Conservation (phyloP, 108 stramenopile genomes). For the Schizochytrium sp. region DNA sequence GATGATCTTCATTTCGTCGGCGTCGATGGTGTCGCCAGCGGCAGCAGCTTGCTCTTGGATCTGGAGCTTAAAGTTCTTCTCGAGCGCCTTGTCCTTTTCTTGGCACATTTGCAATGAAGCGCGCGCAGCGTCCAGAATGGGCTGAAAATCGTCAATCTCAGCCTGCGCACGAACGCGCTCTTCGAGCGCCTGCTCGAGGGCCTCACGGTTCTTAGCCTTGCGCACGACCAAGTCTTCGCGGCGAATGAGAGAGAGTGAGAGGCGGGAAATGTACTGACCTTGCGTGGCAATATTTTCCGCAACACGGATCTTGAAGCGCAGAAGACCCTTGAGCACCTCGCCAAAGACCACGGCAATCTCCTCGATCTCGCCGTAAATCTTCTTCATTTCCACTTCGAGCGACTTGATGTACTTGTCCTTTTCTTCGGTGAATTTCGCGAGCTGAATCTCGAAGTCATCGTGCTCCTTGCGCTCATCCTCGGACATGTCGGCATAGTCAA, state of each 20-base stretch:
- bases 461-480: conserved; percentile 45
- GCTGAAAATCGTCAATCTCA: conserved; percentile 22
- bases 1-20: not conserved
- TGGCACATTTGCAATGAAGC: not conserved
- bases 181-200: conserved; percentile 23
- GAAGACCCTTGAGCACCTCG: conserved; percentile 30
- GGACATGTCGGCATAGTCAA: conserved; percentile 33
- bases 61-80: conserved; percentile 44
- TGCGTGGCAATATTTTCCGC: conserved; percentile 18
- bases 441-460: conserved; percentile 32
- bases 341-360: conserved; percentile 41
- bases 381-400: conserved; percentile 55
- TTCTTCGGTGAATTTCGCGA: conserved; percentile 40
- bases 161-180: not conserved
- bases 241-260: conserved; percentile 32
- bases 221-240: conserved; percentile 28
- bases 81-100: conserved; percentile 36
- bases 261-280: conserved; percentile 37
- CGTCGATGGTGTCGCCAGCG: not conserved
- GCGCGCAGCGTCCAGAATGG: conserved; percentile 17
- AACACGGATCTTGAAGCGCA: conserved; percentile 13
- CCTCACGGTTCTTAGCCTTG: conserved; percentile 20
- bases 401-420: conserved; percentile 37
- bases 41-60: conserved; percentile 40
- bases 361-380: conserved; percentile 40